These are phyloP conservation scores for Scytalidium lignicola DNA, from an alignment of 2,329 filamentous ascomycete genomes.

Conservation along the genomic window DNA sequence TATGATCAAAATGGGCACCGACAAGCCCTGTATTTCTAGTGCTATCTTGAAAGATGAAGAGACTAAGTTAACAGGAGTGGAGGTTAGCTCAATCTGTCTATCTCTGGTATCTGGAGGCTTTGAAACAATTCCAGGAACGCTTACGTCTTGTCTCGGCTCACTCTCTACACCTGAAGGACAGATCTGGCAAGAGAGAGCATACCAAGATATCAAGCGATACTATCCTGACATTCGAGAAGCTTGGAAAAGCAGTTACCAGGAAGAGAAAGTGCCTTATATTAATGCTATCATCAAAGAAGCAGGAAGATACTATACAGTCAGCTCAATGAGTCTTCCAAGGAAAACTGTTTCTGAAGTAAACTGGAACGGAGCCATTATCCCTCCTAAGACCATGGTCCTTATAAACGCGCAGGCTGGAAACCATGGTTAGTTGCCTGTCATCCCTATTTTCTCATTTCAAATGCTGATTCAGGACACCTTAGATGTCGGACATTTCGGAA, in stretches of 20 bases:
- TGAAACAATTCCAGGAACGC: constrained; percentile 45
- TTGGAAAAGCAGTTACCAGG: constrained; percentile 35
- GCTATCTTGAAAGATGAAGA: constrained; percentile 47
- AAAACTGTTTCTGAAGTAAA: constrained; percentile 43
- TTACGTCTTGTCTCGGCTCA: constrained; percentile 44
- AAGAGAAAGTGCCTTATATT: constrained; percentile 41
- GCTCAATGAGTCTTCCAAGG: constrained; percentile 43
- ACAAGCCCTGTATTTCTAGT: constrained; percentile 46
- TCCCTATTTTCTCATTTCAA: no score
- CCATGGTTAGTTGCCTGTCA: constrained; percentile 31
- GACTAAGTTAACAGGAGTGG: constrained; percentile 42
- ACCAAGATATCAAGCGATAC: constrained; percentile 42
- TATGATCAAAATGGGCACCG: constrained; percentile 43
- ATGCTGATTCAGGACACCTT: constrained; percentile 2
- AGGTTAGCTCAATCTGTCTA: constrained; percentile 46
- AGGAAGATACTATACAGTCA: constrained; percentile 45
- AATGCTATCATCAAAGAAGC: constrained; percentile 44
- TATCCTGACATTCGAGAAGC: constrained; percentile 39
- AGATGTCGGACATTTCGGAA: constrained; percentile 42
- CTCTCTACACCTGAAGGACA: constrained; percentile 42
- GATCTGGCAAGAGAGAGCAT: constrained; percentile 42
- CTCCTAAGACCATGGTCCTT: constrained; percentile 44
- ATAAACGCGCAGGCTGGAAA: constrained; percentile 49
- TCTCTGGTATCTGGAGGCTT: constrained; percentile 47
- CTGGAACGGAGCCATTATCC: constrained; percentile 44